Percentiles rank a stretch among this genome's conserved stretches.
Conservation (phyloP, 768 basidiomycete species). For the Lyophyllum decastes region DNA sequence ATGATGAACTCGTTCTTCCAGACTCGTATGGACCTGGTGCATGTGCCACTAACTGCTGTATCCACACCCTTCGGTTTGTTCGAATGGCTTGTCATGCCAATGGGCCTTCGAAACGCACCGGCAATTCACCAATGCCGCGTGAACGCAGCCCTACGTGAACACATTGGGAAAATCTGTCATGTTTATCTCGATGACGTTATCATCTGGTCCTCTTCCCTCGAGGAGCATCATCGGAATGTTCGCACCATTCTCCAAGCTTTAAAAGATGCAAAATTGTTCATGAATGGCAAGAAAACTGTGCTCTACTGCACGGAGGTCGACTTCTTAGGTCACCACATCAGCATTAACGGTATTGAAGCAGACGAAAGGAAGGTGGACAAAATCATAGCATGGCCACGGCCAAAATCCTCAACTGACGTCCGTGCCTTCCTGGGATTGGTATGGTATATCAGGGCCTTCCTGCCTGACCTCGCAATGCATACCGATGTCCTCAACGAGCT, state of each 20-base stretch:
- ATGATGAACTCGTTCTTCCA: too few species aligned
- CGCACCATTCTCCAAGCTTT: conserved; percentile 20
- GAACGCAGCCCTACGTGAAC: too few species aligned
- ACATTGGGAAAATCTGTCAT: too few species aligned
- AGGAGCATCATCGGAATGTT: conserved; percentile 31
- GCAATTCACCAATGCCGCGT: too few species aligned
- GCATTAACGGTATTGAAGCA: too few species aligned
- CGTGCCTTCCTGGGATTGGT: conserved; percentile 15
- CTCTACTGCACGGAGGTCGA: not conserved
- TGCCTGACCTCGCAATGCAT: conserved; percentile 21
- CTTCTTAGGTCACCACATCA: not conserved
- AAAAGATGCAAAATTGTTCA: not conserved
- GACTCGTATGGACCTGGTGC: too few species aligned
- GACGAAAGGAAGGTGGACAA: too few species aligned
- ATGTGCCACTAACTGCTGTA: too few species aligned
- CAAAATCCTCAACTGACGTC: conserved; percentile 15
- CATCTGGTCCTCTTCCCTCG: conserved; percentile 38
- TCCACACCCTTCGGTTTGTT: too few species aligned
- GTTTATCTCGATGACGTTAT: too few species aligned
- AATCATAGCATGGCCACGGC: conserved; percentile 24
- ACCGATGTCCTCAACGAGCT: conserved; percentile 17
- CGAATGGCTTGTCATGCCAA: too few species aligned
- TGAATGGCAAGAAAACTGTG: not conserved
- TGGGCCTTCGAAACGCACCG: too few species aligned
- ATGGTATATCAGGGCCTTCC: conserved; percentile 20